Conservation (phyloP, 2,329 filamentous ascomycete species). For the Botrytis pseudocinerea region DNA sequence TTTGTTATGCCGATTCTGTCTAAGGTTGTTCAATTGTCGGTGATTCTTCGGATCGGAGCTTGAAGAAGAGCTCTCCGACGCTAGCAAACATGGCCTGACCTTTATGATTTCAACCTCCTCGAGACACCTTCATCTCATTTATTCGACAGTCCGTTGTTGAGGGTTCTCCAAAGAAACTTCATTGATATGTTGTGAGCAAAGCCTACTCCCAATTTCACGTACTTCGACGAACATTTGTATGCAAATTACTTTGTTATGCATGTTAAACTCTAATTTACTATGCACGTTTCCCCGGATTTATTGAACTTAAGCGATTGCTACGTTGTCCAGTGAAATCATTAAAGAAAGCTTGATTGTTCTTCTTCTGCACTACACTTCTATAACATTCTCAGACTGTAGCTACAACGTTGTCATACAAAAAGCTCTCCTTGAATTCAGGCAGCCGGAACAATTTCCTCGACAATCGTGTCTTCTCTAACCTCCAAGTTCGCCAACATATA, state of each 20-base stretch:
- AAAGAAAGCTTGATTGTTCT: not conserved
- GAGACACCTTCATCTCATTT: not conserved
- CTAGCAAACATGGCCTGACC: not conserved
- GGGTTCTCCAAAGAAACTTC: not conserved
- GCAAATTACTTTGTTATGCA: not conserved
- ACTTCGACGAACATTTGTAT: not conserved
- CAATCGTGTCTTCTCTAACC: not conserved
- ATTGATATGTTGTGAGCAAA: not conserved
- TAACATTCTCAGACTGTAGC: not conserved
- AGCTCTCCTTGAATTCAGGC: not conserved
- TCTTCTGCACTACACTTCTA: not conserved
- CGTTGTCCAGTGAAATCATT: not conserved
- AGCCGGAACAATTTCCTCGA: not conserved
- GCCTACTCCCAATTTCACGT: too few species aligned
- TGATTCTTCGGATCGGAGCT: conserved; percentile 1
- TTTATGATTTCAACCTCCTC: not conserved
- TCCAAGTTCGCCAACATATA: not conserved
- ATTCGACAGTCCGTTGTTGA: not conserved
- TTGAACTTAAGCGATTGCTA: not conserved
- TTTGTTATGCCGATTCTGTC: not conserved
- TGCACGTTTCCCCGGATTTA: not conserved
- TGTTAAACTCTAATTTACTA: not conserved
- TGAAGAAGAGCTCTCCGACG: not conserved
- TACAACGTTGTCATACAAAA: not conserved
- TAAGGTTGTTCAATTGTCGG: conserved; percentile 12